A percentile compares a stretch with the other conserved stretches of the same genome.
phyloP scores from a whole-genome alignment of 2,329 filamentous ascomycete species.

The Talaromyces albobiverticillius region DNA sequence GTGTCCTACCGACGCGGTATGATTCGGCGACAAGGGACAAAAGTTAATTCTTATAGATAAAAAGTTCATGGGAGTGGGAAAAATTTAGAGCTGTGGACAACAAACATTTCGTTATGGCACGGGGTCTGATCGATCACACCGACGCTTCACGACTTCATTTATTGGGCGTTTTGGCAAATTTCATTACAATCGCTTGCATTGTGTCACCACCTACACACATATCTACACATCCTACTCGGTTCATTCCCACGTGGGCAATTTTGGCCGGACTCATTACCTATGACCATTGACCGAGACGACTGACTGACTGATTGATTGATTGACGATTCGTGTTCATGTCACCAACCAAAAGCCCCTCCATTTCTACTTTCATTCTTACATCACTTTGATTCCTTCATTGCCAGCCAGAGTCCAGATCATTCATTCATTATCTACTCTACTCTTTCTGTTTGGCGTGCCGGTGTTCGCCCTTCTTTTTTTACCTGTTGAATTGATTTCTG shows the following conservation, averaged over 20 bases:
- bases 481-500: neutral
- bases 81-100: neutral
- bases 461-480: slow-evolving; percentile 5
- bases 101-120: neutral
- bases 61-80: neutral
- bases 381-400: neutral
- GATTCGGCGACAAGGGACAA: neutral
- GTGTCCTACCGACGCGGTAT: neutral
- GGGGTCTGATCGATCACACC: neutral
- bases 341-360: neutral
- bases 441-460: slow-evolving; percentile 4
- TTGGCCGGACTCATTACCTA: too few species aligned
- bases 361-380: neutral
- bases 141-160: neutral
- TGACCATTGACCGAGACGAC: neutral
- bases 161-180: neutral
- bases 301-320: neutral
- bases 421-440: neutral
- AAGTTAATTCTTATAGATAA: neutral
- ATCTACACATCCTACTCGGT: neutral
- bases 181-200: neutral
- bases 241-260: too few species aligned
- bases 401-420: neutral
- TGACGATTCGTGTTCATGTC: neutral
- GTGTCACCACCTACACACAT: neutral